Conservation (phyloP, 1,284 basidiomycete genomes). For the Psilocybe mexicana region DNA sequence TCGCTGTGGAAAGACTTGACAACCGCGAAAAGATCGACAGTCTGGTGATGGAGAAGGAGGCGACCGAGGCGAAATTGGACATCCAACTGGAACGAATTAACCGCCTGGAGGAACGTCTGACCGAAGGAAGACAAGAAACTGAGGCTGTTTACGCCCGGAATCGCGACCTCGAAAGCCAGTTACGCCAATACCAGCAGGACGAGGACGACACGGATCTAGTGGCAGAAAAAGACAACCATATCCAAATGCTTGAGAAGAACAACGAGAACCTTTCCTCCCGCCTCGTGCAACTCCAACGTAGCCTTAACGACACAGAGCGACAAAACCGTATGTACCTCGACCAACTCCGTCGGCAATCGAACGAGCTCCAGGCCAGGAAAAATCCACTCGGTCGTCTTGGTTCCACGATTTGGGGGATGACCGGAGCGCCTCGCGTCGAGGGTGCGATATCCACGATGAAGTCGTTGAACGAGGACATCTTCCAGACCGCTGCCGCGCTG, state of each 20-base stretch:
- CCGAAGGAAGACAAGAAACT: constrained; percentile 15
- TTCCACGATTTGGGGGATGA: constrained; percentile 4
- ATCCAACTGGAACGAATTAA: background rate
- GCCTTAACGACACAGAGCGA: constrained; percentile 29
- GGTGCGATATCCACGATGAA: constrained; percentile 40
- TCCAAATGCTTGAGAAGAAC: constrained; percentile 19
- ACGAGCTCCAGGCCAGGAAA: constrained; percentile 23
- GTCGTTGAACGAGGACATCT: constrained; percentile 43
- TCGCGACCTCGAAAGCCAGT: constrained; percentile 15
- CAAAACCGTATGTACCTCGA: constrained; percentile 34
- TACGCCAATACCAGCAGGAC: constrained; percentile 14
- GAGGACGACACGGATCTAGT: constrained; percentile 13
- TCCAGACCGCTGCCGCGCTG: constrained; percentile 42
- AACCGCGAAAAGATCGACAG: constrained; percentile 9
- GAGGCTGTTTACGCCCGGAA: constrained; percentile 15
- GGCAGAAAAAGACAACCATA: constrained; percentile 21
- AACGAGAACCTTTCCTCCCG: constrained; percentile 19
- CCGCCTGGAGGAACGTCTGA: constrained; percentile 6
- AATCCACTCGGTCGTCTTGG: constrained; percentile 6
- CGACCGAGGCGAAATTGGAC: constrained; percentile 1
- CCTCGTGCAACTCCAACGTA: constrained; percentile 24
- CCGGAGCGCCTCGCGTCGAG: constrained; percentile 16
- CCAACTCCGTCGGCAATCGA: constrained; percentile 34
- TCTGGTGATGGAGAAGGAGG: constrained; percentile 12
- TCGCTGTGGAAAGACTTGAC: constrained; percentile 17